Evolutionary conservation across 148 eudicot genomes (phyloP), one percentile per base, ranked within the genome.

Genomic region (Camellia granthamiana): DNA sequence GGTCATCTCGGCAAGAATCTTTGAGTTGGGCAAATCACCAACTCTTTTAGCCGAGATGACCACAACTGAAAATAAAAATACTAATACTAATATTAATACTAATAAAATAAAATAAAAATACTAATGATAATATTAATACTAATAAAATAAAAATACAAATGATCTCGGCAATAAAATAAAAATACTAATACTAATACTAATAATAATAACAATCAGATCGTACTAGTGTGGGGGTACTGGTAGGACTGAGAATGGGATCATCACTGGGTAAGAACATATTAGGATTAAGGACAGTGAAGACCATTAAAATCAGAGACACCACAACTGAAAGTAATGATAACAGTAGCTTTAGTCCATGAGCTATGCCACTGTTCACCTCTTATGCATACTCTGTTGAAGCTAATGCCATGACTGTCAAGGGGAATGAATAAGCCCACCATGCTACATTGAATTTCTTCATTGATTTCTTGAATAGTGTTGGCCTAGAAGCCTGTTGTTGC

Each of bases 351-450:
- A 87, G 62, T 14, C 62, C 80, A 1, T 84, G 79, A 38, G 90
- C 84, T 61, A 73, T 38, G 4, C 21, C 46, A 44, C 77, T 66
- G 44, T 88, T 80, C 74, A 84, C 90, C 16, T 82, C 84, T 18
- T 84, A 4, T 2, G 93, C 92, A 15, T 91, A 93, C 69, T 85
- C 81, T 5, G 79, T 21, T 9, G 84, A 82, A 21, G 84, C 84
- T 10, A 82, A 41, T 7, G 84, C 84, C 2, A 93, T 79, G 47
- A 88, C 52, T 3, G 92, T 89, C n/a, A 93, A 38, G 0, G 92
- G 93, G 74, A 87, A 90, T 7, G 92, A 90, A 78, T 88, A 91
- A 0, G 93, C 89, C 95, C 95, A 93, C 95, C 95, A 93, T 51
- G 92, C 90, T 5, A 91, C 76, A 21, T 71, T 91, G 84, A 86